Conservation (phyloP, 371 early-diverging fungal genomes). For the Rhizopus stolonifer region DNA sequence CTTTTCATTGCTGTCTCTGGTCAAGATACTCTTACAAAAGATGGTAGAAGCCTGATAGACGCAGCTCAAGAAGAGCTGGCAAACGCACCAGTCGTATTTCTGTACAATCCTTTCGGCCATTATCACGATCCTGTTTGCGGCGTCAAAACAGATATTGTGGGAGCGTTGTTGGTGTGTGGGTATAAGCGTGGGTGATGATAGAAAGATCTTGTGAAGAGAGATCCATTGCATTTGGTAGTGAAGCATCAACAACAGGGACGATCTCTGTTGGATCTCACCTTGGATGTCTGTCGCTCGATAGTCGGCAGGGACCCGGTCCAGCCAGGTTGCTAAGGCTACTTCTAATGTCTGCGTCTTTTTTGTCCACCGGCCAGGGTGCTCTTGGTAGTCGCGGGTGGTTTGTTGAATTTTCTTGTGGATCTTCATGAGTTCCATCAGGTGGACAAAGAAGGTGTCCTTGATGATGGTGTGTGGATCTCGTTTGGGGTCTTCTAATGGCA, state of each 20-base stretch:
- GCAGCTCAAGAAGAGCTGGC: slow-evolving; percentile 29
- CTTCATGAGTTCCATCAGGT: slow-evolving; percentile 31
- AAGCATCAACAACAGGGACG: slow-evolving; percentile 39
- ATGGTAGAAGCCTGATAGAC: slow-evolving; percentile 42
- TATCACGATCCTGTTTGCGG: slow-evolving; percentile 45
- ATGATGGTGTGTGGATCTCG: slow-evolving; percentile 36
- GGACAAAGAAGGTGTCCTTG: slow-evolving; percentile 44
- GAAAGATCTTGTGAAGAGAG: slow-evolving; percentile 37
- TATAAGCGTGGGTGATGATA: slow-evolving; percentile 23
- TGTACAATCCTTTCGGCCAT: slow-evolving; percentile 35
- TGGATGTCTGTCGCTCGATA: slow-evolving; percentile 25
- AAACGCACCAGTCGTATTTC: slow-evolving; percentile 44
- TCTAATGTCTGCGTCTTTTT: slow-evolving; percentile 35
- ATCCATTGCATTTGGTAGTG: slow-evolving; percentile 52
- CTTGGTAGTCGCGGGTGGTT: slow-evolving; percentile 31
- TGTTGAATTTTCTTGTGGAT: slow-evolving; percentile 37
- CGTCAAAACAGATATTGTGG: slow-evolving; percentile 40
- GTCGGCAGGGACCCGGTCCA: slow-evolving; percentile 32
- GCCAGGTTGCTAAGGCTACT: slow-evolving; percentile 39
- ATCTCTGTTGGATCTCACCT: slow-evolving; percentile 28
- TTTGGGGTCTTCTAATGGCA: slow-evolving; percentile 19
- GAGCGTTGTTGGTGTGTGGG: slow-evolving; percentile 20
- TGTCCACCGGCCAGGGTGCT: slow-evolving; percentile 30
- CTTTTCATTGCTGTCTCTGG: slow-evolving; percentile 15
- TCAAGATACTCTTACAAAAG: slow-evolving; percentile 36